These are phyloP conservation scores for Puccinia triticina DNA, from an alignment of 1,284 basidiomycete genomes.

Conservation along the genomic window DNA sequence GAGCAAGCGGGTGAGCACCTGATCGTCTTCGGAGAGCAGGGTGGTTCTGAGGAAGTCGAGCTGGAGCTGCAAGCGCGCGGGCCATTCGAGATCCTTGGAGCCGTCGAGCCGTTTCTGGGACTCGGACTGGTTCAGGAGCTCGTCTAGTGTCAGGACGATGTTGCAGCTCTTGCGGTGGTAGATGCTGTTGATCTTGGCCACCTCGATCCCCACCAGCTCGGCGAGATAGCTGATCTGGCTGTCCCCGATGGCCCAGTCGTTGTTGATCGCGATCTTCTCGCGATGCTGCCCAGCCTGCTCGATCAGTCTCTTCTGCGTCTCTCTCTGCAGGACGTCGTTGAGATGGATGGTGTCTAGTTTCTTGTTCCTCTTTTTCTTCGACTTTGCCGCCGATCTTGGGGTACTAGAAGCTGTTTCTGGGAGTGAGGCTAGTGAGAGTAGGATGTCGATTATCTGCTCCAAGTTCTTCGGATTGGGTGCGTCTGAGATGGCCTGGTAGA, in stretches of 20 bases:
- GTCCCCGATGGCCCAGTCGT: slow-evolving; percentile 21
- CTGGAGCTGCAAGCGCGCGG: background rate
- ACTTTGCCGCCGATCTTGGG: background rate
- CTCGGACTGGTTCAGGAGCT: slow-evolving; percentile 20
- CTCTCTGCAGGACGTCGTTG: slow-evolving; percentile 25
- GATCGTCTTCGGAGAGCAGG: background rate
- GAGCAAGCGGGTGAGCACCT: background rate
- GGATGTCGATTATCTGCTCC: background rate
- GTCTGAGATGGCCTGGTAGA: background rate
- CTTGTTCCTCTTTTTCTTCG: background rate
- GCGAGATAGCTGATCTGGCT: slow-evolving; percentile 31
- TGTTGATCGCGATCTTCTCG: background rate
- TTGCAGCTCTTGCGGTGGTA: slow-evolving; percentile 26
- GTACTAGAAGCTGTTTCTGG: background rate
- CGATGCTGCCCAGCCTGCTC: background rate
- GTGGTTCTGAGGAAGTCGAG: slow-evolving; percentile 6
- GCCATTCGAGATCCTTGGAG: background rate
- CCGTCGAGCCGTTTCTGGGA: background rate
- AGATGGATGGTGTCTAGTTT: slow-evolving; percentile 3
- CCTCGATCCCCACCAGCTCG: slow-evolving; percentile 1
- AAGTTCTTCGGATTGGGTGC: background rate
- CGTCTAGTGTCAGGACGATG: slow-evolving; percentile 33
- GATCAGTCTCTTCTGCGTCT: background rate
- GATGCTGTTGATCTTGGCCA: background rate
- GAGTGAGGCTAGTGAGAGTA: background rate